Evolutionary conservation across 768 basidiomycete species (phyloP).

Genomic region (Hortiboletus campestris): DNA sequence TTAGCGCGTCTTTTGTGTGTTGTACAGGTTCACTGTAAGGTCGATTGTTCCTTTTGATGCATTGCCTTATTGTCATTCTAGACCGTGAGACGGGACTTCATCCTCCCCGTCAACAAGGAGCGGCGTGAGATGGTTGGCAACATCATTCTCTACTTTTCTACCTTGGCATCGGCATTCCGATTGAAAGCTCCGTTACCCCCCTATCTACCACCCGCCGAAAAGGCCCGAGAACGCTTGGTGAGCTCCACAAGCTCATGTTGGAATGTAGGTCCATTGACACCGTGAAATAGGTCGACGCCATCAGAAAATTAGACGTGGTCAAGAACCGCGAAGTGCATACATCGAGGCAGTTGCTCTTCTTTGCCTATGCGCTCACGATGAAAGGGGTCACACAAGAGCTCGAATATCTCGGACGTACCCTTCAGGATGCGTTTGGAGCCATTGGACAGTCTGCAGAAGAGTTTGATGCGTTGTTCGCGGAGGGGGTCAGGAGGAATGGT

Average conservation of each 20-base stretch:
- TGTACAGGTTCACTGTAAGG: conserved; percentile 68
- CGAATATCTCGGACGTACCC: conserved; percentile 71
- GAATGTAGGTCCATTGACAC: neutral
- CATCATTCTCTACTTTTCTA: conserved; percentile 86
- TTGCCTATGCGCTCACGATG: conserved; percentile 93
- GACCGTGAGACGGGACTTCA: conserved; percentile 84
- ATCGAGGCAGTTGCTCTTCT: conserved; percentile 85
- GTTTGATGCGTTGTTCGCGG: conserved; percentile 75
- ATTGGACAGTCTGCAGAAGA: conserved; percentile 80
- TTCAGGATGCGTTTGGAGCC: conserved; percentile 91
- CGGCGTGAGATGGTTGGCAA: conserved; percentile 94
- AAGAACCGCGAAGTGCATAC: conserved; percentile 76
- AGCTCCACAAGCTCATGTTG: conserved; percentile 16
- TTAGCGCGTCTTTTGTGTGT: conserved; percentile 1
- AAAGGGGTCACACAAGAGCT: conserved; percentile 90
- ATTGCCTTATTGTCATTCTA: conserved; percentile 27
- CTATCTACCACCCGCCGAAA: conserved; percentile 91
- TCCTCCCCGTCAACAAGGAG: conserved; percentile 85
- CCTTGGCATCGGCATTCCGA: conserved; percentile 73
- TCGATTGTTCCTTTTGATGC: neutral
- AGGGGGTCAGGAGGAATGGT: conserved; percentile 6
- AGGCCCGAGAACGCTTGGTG: conserved; percentile 76
- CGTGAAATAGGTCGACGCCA: conserved; percentile 65
- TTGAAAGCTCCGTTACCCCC: conserved; percentile 94
- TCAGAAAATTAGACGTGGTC: conserved; percentile 85